Base-by-base conservation (phyloP, 441 rosid species). In the Erysimum pusillum region DNA sequence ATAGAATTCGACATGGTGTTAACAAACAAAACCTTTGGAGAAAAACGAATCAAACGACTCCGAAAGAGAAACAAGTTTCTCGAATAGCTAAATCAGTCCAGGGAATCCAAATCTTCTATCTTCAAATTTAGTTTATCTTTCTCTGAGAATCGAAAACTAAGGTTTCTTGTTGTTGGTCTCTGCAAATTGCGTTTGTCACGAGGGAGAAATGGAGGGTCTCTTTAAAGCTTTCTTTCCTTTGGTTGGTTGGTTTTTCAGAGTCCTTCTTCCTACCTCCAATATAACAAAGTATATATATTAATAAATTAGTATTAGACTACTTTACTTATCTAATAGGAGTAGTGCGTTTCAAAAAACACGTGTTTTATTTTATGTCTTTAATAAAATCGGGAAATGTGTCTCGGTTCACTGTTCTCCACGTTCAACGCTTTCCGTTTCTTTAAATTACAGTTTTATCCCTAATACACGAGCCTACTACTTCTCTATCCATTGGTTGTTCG, bases 1-100 rank as follows among this genome's bases (percentile, higher is more conserved):
- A 81, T 64, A 53, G 87, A 86, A 61, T 81, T 73, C 71, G 90
- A 76, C 97, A 89, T 90, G 48, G 18, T 69, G 18, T 69, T 48
- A 44, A n/a, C 80, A 25, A 61, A 31, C 13, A 9, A 61, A 18
- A 4, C 45, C 34, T n/a, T 25, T 6, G 45, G 41, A 9, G 49
- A 25, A 49, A 10, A 15, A 34, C 7, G 28, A 25, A 25, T 25
- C 28, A 25, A 25, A 42, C 59, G 34, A 68, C 36, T 22, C 46
- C 8, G 18, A 64, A 51, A 2, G 38, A 31, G 32, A 44, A 20
- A n/a, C 45, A 41, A 66, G 18, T 36, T 31, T 59, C 58, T 60
- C 2, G 17, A 60, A 46, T 36, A n/a, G 39, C 67, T 48, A 2
- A 46, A 22, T 58, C 4, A 3, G 9, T 34, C 44, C 35, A 44